Conservation (phyloP, 2,329 filamentous ascomycete genomes). For the Fonsecaea multimorphosa region DNA sequence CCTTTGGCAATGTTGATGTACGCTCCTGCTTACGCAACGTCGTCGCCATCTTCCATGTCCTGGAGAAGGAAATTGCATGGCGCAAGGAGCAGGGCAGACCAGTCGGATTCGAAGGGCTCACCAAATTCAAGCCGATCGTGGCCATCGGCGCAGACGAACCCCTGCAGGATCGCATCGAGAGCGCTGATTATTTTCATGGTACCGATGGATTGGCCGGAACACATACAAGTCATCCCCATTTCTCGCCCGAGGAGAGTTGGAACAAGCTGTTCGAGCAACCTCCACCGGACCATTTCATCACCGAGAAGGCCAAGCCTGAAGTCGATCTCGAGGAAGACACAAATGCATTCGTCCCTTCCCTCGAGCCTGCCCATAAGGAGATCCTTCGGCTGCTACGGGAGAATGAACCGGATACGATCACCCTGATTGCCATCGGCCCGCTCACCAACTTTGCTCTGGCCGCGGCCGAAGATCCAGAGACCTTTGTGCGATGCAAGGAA, state of each 20-base stretch:
- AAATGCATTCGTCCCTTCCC: conserved; percentile 75
- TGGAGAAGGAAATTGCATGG: conserved; percentile 89
- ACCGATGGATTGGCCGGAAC: conserved; percentile 78
- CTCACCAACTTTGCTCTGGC: conserved; percentile 93
- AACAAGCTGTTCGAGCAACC: conserved; percentile 66
- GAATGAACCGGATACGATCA: conserved; percentile 81
- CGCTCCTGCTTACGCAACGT: conserved; percentile 88
- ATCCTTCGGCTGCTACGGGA: conserved; percentile 85
- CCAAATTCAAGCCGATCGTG: conserved; percentile 76
- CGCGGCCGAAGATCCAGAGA: conserved; percentile 83
- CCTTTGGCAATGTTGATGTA: conserved; percentile 91
- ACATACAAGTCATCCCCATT: conserved; percentile 71
- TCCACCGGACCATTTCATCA: conserved; percentile 51
- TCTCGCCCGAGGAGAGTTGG: conserved; percentile 77
- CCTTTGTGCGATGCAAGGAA: conserved; percentile 87
- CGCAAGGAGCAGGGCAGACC: conserved; percentile 70
- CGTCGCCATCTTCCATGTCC: conserved; percentile 86
- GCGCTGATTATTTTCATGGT: conserved; percentile 86
- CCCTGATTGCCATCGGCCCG: conserved; percentile 88
- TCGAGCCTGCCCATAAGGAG: conserved; percentile 75
- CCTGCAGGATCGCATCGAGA: conserved; percentile 78
- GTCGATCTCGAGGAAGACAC: conserved; percentile 39
- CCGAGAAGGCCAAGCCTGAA: conserved; percentile 53
- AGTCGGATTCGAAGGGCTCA: conserved; percentile 75
- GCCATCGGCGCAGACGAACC: conserved; percentile 87